Evolutionary conservation across 495 filamentous ascomycete species (phyloP).

Genomic region (Lentithecium fluviatile): DNA sequence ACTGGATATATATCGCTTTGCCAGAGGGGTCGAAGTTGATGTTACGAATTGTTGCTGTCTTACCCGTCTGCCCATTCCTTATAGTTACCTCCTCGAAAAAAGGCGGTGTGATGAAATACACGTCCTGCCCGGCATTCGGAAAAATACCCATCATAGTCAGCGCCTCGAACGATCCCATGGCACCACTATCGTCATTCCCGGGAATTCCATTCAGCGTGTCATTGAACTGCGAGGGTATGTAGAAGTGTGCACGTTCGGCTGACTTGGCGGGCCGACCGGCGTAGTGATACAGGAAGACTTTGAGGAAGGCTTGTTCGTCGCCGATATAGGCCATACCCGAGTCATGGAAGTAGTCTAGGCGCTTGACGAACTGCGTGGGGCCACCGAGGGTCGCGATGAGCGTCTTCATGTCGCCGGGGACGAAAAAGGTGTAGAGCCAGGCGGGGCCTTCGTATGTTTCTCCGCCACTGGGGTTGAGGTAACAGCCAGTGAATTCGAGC

Average conservation of each 20-base stretch:
- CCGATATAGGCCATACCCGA: constrained; percentile 66
- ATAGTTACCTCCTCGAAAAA: constrained; percentile 64
- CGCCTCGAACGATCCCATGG: constrained; percentile 70
- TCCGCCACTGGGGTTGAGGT: constrained; percentile 60
- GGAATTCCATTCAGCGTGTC: constrained; percentile 64
- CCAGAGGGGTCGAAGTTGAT: constrained; percentile 62
- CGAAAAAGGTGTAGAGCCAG: constrained; percentile 68
- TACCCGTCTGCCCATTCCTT: constrained; percentile 59
- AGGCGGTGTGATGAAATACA: constrained; percentile 64
- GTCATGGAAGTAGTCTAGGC: constrained; percentile 66
- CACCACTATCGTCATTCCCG: constrained; percentile 71
- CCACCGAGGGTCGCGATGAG: constrained; percentile 65
- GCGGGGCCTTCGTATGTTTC: constrained; percentile 72
- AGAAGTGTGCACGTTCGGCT: constrained; percentile 58
- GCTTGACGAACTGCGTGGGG: constrained; percentile 56
- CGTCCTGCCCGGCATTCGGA: constrained; percentile 71
- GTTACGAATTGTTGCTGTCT: constrained; percentile 60
- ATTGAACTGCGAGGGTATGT: constrained; percentile 67
- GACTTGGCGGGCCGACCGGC: constrained; percentile 65
- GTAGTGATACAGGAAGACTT: constrained; percentile 72
- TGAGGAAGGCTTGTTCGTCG: constrained; percentile 70
- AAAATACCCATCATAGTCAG: constrained; percentile 76
- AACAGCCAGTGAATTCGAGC: constrained; percentile 53
- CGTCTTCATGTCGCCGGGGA: constrained; percentile 66
- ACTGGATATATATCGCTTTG: constrained; percentile 65